phyloP scores from a whole-genome alignment of 345 rosid species.

The Cardamine resedifolia region DNA sequence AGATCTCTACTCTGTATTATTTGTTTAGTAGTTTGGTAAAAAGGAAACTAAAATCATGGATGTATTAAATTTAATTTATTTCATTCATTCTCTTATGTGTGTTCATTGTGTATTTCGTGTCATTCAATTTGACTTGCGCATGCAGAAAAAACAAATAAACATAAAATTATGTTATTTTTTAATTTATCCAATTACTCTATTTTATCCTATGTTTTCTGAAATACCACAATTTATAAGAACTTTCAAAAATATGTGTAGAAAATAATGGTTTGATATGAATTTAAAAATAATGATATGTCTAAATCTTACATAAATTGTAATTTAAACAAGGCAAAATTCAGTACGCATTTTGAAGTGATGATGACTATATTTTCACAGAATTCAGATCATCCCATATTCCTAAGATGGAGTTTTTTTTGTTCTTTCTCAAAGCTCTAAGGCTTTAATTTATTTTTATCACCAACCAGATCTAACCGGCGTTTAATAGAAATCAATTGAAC shows the following conservation, averaged over 20 bases:
- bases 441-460: no score
- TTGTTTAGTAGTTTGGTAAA: constrained; percentile 6
- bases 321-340: no score
- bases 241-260: neutral
- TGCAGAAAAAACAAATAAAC: neutral
- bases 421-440: no score
- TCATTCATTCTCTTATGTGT: neutral
- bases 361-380: no score
- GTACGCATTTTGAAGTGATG: no score
- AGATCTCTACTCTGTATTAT: constrained; percentile 9
- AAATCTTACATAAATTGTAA: no score
- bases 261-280: neutral
- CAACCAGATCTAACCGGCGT: no score
- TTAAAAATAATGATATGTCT: no score
- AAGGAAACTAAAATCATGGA: neutral
- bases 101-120: constrained; percentile 5
- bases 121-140: neutral
- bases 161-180: neutral
- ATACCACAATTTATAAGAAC: neutral
- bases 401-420: no score
- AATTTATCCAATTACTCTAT: neutral
- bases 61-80: neutral
- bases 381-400: no score
- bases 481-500: no score
- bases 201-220: no score